Evolutionary conservation across 1,139 yeast species (phyloP).

Genomic region (Magnusiomyces paraingens): DNA sequence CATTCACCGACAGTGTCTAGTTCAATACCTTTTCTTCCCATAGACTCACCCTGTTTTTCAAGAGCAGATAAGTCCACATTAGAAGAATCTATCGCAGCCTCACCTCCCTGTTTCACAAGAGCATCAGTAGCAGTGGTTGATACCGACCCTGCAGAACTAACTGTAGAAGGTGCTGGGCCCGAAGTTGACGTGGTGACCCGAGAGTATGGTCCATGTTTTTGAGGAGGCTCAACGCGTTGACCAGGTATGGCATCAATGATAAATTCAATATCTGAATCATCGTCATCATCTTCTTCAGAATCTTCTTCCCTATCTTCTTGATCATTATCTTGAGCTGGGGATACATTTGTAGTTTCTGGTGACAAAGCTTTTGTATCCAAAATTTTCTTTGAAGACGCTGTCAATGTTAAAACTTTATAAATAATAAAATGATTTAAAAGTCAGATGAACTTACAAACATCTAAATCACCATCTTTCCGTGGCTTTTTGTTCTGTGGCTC

Average conservation of each 20-base stretch:
- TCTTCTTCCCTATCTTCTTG: conserved; percentile 12
- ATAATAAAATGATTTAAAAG: background rate
- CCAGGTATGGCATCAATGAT: conserved; percentile 47
- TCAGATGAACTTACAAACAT: background rate
- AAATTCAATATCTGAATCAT: conserved; percentile 44
- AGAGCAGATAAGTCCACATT: too few relatives aligned
- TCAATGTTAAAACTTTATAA: too few relatives aligned
- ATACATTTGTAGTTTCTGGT: too few relatives aligned
- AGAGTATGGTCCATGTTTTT: conserved; percentile 26
- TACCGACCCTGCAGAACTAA: background rate
- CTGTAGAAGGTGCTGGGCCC: conserved; percentile 14
- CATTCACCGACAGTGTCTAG: conserved; percentile 70
- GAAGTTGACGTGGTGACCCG: conserved; percentile 17
- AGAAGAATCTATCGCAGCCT: too few relatives aligned
- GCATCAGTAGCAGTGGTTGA: conserved; percentile 19
- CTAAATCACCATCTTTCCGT: background rate
- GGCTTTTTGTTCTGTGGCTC: conserved; percentile 2
- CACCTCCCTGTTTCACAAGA: too few relatives aligned
- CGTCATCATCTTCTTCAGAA: conserved; percentile 23
- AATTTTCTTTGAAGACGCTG: too few relatives aligned
- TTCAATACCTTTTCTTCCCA: conserved; percentile 46
- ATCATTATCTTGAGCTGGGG: too few relatives aligned
- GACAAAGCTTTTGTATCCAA: too few relatives aligned
- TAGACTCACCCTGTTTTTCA: conserved; percentile 21
- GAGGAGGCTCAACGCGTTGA: conserved; percentile 31